Percentiles rank a stretch among this genome's conserved stretches.
These are phyloP conservation scores for Pseudogymnoascus sp. DNA, from an alignment of 2,329 filamentous ascomycete species.

Conservation along the genomic window DNA sequence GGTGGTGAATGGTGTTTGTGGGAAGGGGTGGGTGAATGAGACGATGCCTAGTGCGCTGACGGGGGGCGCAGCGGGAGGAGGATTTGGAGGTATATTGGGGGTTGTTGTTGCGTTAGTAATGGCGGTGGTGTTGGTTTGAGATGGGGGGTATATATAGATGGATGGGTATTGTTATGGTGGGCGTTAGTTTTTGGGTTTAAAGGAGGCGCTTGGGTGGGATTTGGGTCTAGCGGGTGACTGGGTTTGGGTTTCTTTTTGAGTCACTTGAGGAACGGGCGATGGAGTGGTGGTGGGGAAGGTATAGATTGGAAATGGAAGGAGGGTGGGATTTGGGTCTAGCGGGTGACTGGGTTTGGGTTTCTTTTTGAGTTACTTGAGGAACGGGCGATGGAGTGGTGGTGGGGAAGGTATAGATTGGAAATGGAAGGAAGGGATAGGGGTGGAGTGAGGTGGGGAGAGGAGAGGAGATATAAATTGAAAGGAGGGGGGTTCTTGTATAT, in stretches of 20 bases:
- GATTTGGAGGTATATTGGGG: not conserved
- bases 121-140: not conserved
- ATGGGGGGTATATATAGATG: not conserved
- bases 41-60: conserved; percentile 36
- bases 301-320: too few species aligned
- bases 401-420: not conserved
- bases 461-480: not conserved
- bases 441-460: too few species aligned
- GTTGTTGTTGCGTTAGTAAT: not conserved
- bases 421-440: not conserved
- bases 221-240: not conserved
- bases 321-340: not conserved
- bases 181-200: not conserved
- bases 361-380: not conserved
- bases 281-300: not conserved
- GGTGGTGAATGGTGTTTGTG: conserved; percentile 61
- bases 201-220: not conserved
- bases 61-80: not conserved
- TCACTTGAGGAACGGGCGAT: not conserved
- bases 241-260: not conserved
- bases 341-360: not conserved
- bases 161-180: not conserved
- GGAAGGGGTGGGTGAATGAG: conserved; percentile 47
- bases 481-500: not conserved
- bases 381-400: not conserved